Conservation (phyloP, 805 yeast genomes). For the Nakazawaea wickerhamii region DNA sequence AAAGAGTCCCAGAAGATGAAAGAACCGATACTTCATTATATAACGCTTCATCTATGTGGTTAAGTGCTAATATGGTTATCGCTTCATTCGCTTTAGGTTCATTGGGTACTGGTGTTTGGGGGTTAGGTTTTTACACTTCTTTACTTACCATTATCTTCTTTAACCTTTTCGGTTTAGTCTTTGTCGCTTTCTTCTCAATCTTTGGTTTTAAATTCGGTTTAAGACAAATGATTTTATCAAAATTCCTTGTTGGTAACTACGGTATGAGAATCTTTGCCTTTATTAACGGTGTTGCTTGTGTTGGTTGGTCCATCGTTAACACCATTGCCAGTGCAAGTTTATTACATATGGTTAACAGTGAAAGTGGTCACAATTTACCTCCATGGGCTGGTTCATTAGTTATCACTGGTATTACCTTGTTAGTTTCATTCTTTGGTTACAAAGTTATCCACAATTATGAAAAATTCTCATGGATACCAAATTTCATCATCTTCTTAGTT, state of each 20-base stretch:
- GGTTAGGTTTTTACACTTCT: constrained; percentile 68
- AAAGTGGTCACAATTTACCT: constrained; percentile 51
- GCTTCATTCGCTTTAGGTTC: constrained; percentile 80
- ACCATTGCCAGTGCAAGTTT: constrained; percentile 86
- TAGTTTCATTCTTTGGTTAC: constrained; percentile 82
- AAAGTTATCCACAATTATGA: constrained; percentile 76
- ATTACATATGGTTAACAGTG: constrained; percentile 65
- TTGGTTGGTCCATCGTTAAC: constrained; percentile 95
- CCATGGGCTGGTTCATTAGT: constrained; percentile 90
- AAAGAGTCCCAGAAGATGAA: constrained; percentile 73
- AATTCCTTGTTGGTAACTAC: constrained; percentile 70
- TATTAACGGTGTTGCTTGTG: constrained; percentile 77
- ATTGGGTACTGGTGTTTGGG: constrained; percentile 55
- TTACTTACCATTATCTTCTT: constrained; percentile 67
- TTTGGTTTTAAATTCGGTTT: constrained; percentile 84
- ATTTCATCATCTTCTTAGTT: constrained; percentile 63
- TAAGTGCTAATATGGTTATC: constrained; percentile 82
- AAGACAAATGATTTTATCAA: constrained; percentile 80
- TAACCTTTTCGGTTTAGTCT: constrained; percentile 61
- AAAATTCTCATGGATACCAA: constrained; percentile 87
- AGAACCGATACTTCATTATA: constrained; percentile 60
- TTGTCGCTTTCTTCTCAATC: constrained; percentile 78
- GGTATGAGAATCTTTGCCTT: constrained; percentile 74
- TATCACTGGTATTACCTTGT: constrained; percentile 58
- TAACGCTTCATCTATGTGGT: constrained; percentile 85